Conservation (phyloP, 2,329 filamentous ascomycete species). For the Pyrenochaeta sp. region DNA sequence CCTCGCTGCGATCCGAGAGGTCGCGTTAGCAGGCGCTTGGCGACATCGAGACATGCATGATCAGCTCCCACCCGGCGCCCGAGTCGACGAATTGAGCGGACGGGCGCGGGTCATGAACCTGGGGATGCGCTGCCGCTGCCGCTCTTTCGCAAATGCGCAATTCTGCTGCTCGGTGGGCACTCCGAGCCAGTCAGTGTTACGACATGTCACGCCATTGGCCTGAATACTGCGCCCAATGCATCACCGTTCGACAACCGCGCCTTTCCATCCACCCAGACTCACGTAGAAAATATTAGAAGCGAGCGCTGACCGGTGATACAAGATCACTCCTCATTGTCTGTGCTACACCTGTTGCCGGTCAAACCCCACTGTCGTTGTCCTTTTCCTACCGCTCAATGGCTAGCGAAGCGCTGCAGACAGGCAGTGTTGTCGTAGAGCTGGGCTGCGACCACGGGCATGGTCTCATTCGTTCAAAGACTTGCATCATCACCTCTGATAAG, state of each 20-base stretch:
- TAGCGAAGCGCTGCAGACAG: slow-evolving; percentile 14
- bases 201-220: slow-evolving; percentile 25
- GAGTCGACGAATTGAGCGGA: neutral
- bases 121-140: neutral
- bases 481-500: slow-evolving; percentile 1
- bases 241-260: slow-evolving; percentile 20
- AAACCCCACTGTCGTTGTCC: slow-evolving; percentile 19
- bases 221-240: slow-evolving; percentile 15
- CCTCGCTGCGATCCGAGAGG: slow-evolving; percentile 19
- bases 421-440: slow-evolving; percentile 8
- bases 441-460: slow-evolving; percentile 10
- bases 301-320: slow-evolving; percentile 37
- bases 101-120: neutral
- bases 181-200: slow-evolving; percentile 9
- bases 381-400: slow-evolving; percentile 5
- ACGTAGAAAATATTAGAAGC: slow-evolving; percentile 7
- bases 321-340: slow-evolving; percentile 25
- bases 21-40: slow-evolving; percentile 15
- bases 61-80: neutral
- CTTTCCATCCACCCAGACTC: slow-evolving; percentile 12
- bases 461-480: slow-evolving; percentile 15
- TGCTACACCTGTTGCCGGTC: slow-evolving; percentile 32
- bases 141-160: slow-evolving; percentile 12
- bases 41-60: neutral
- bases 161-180: neutral